Base-by-base conservation (phyloP, 2,329 filamentous ascomycete species). In the Botryotinia calthae region DNA sequence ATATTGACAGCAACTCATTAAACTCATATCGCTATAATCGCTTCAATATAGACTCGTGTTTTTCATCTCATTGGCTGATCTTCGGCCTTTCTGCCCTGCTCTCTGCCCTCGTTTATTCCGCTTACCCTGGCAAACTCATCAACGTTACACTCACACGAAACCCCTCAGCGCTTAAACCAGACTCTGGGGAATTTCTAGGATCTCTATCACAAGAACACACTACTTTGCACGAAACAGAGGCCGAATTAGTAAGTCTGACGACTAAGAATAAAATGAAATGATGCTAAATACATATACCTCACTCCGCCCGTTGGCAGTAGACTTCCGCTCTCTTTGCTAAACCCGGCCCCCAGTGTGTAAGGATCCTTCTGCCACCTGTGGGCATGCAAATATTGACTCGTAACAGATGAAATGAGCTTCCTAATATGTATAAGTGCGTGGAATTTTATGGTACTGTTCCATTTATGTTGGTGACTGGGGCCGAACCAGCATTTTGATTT, bases 161-260 rank as follows among this genome's bases (percentile, higher is more conserved):
- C 46, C 12, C 22, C 31, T 51, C 44, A 54, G 69, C 69, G 69
- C 69, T 65, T 65, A 71, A 31, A 66, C 61, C 70, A 58, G 25
- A 66, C 14, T 72, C 70, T 67, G 70, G 70, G 62, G 62, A 72
- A 67, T 67, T 66, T 46, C 40, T 31, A 56, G 70, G 54, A 28
- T 72, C 44, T 40, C 22, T n/a, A 3, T 56, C 34, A 66, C 44
- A 64, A 40, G 34, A 65, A 65, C 37, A 66, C 48, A 12, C 22
- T 48, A 40, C 59, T 44, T 37, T 48, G 40, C 40, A 61, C 61
- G 40, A 70, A 61, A 61, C 18, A 20, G 34, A 25, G 20, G 58
- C 42, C 44, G 18, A 62, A 44, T 6, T 8, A 61, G 31, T 37
- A 65, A 22, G 37, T 42, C 58, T n/a, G 25, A 71, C 69, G 9